Evolutionary conservation across 306 rosid species (phyloP), one percentile per base, ranked within the genome.

Genomic region (Fagus crenata): DNA sequence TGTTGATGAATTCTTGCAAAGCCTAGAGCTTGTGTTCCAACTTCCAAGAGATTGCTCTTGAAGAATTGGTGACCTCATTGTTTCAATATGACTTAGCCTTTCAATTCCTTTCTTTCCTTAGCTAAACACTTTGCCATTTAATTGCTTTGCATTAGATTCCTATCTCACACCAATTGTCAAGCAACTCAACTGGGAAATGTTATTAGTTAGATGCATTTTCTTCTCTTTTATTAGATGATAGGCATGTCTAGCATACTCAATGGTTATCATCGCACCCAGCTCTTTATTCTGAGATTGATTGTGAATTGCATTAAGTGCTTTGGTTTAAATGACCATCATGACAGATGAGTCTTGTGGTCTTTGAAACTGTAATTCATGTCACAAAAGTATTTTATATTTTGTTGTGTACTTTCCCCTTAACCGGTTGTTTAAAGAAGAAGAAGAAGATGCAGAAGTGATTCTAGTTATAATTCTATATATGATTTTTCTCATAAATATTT

Each of bases 401-500:
- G 42, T 35, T 35, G 12, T 63, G 40, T 35, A 35, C 69, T 35
- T 63, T 63, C 41, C 22, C 7, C 8, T 0, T 13, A 63, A 33
- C 18, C 0, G 15, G 18, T 63, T 35, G 43, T 63, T 5, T 14
- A 17, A 46, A n/a, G 41, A 35, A 33, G 68, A 61, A 33, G 67
- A 32, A 61, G 18, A 35, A 63, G 42, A 61, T 56, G 33, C 4
- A 63, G 69, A 7, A 46, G 49, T 49, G 53, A 69, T 14, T 75
- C 32, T 78, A 81, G 33, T 8, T 51, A 42, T 70, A 73, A 53
- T 71, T 80, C 69, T 78, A 58, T 51, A 28, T 73, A 31, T 39
- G 72, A 65, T 77, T 77, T 78, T 69, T 79, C 60, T 65, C 43
- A 35, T 49, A 70, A 60, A 37, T 64, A 53, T 60, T 32, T 60